A percentile compares a stretch with the other conserved stretches of the same genome.
phyloP scores from a whole-genome alignment of 495 filamentous ascomycete genomes.

The Apiosordaria backusii region DNA sequence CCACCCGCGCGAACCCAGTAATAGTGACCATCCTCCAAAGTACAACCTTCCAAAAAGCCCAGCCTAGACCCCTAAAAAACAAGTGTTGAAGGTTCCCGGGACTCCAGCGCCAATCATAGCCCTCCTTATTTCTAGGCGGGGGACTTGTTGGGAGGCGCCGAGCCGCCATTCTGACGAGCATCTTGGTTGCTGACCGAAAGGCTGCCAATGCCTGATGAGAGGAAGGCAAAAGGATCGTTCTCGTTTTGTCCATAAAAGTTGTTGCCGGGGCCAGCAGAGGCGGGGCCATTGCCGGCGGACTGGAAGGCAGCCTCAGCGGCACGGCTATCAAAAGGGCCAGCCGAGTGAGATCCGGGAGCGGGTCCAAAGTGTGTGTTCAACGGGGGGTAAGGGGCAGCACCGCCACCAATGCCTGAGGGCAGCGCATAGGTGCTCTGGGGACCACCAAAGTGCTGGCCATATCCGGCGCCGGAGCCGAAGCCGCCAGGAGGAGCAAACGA shows the following conservation, averaged over 20 bases:
- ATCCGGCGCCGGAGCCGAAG: conserved; percentile 71
- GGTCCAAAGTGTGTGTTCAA: conserved; percentile 76
- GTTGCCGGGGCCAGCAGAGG: conserved; percentile 61
- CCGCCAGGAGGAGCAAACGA: conserved; percentile 67
- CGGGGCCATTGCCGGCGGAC: conserved; percentile 71
- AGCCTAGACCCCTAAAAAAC: conserved; percentile 35
- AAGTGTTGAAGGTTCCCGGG: conserved; percentile 21
- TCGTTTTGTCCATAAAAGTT: conserved; percentile 58
- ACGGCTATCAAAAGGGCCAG: conserved; percentile 88
- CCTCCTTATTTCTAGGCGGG: conserved; percentile 48
- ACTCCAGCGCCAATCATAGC: conserved; percentile 38
- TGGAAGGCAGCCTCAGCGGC: conserved; percentile 89
- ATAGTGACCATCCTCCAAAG: conserved; percentile 23
- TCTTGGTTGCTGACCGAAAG: conserved; percentile 81
- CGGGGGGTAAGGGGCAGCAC: conserved; percentile 74
- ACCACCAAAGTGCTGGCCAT: conserved; percentile 82
- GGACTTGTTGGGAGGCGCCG: conserved; percentile 59
- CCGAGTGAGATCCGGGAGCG: conserved; percentile 69
- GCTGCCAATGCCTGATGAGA: conserved; percentile 74
- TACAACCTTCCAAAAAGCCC: conserved; percentile 32
- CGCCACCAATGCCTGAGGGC: conserved; percentile 81
- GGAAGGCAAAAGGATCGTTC: conserved; percentile 84
- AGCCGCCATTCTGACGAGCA: conserved; percentile 71
- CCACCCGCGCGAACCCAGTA: conserved; percentile 18
- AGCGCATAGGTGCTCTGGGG: conserved; percentile 87